Evolutionary conservation across 306 rosid genomes (phyloP).

Genomic region (cucumber (Cucumis sativus)): DNA sequence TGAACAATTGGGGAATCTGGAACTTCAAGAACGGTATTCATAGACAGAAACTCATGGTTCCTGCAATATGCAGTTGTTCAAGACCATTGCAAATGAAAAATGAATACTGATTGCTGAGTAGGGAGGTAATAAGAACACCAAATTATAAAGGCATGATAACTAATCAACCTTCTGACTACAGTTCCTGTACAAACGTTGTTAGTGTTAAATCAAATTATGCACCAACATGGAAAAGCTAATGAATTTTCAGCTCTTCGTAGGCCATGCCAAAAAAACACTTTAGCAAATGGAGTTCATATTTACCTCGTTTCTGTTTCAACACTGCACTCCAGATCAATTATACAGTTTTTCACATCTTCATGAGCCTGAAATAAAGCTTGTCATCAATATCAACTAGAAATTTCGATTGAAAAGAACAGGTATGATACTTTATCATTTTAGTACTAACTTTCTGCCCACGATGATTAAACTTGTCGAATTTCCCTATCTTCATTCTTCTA

Average conservation of each 20-base stretch:
- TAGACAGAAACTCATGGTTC: conserved; percentile 27
- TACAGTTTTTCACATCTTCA: conserved; percentile 17
- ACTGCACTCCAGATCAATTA: conserved; percentile 29
- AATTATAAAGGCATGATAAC: background rate
- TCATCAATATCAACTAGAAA: conserved; percentile 23
- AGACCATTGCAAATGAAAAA: background rate
- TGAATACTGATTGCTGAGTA: background rate
- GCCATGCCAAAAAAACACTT: background rate
- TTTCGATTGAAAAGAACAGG: conserved; percentile 20
- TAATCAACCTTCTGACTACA: background rate
- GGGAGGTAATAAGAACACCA: conserved; percentile 1
- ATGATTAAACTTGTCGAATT: conserved; percentile 21
- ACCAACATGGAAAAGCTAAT: background rate
- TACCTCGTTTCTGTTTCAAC: conserved; percentile 46
- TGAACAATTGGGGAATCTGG: conserved; percentile 37
- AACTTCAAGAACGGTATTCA: conserved; percentile 26
- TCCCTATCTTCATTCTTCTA: conserved; percentile 27
- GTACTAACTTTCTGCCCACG: conserved; percentile 20
- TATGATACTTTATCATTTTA: conserved; percentile 14
- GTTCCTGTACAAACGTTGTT: background rate
- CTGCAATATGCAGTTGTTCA: conserved; percentile 31
- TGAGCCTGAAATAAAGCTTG: conserved; percentile 21
- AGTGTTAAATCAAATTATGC: background rate
- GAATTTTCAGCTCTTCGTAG: background rate
- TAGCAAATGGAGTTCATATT: background rate